Evolutionary conservation across 192 early-diverging fungal species (phyloP).

Genomic region (Gigaspora rosea): DNA sequence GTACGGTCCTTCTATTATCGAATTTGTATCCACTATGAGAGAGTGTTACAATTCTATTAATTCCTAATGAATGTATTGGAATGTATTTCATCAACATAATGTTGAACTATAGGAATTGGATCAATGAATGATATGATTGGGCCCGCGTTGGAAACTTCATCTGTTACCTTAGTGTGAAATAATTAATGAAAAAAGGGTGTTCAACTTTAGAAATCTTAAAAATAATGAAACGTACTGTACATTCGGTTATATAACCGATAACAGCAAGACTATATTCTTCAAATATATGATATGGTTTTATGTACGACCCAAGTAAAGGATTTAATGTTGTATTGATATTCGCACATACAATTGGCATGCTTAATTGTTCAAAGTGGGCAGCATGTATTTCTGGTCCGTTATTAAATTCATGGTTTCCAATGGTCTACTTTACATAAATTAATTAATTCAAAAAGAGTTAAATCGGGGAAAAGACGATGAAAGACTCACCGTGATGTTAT

Average conservation of each 20-base stretch:
- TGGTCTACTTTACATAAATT: slow-evolving; percentile 14
- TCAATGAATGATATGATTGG: slow-evolving; percentile 55
- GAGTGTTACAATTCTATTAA: slow-evolving; percentile 66
- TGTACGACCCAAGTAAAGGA: slow-evolving; percentile 45
- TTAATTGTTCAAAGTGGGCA: slow-evolving; percentile 55
- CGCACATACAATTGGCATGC: slow-evolving; percentile 64
- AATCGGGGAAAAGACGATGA: slow-evolving; percentile 15
- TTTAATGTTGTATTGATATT: slow-evolving; percentile 62
- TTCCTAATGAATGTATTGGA: slow-evolving; percentile 56
- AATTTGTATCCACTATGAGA: slow-evolving; percentile 74
- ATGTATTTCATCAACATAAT: slow-evolving; percentile 63
- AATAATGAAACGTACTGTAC: slow-evolving; percentile 31
- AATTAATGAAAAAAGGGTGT: not conserved
- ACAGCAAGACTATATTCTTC: slow-evolving; percentile 66
- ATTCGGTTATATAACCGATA: slow-evolving; percentile 65
- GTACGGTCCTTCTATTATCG: slow-evolving; percentile 61
- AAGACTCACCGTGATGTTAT: slow-evolving; percentile 48
- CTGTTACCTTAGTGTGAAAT: slow-evolving; percentile 44
- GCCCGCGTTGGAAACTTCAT: slow-evolving; percentile 56
- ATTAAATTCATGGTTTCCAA: slow-evolving; percentile 82
- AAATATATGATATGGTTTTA: slow-evolving; percentile 72
- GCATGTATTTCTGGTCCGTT: slow-evolving; percentile 56
- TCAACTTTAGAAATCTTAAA: not conserved
- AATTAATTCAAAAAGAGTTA: slow-evolving; percentile 30
- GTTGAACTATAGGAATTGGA: slow-evolving; percentile 60